Evolutionary conservation across 176 grass and related monocot species (phyloP), one percentile per base, ranked within the genome.

Genomic region (Raddia guianensis): DNA sequence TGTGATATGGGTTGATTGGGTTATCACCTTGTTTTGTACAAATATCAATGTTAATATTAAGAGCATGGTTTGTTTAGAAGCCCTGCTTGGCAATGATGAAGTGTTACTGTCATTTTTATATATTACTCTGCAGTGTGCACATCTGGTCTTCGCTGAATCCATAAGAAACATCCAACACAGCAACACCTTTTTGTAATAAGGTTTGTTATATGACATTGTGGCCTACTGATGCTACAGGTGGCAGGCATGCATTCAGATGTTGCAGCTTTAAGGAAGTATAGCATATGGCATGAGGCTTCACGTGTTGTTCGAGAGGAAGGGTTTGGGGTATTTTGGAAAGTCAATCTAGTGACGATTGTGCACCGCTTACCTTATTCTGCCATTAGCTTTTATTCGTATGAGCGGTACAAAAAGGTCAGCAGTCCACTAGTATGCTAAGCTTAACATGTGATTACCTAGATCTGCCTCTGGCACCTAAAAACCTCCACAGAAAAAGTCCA

Each of bases 321-420:
- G 8, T 85, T 98, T 61, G 73, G 75, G 76, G 95, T 90, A 64
- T 95, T 98, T 84, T 98, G 95, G 95, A 98, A 95, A 70, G 95
- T 88, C 8, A 98, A 98, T 69, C 81, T 98, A 49, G 92, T 94
- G 61, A 98, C 95, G 14, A 93, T 98, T 80, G 88, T 87, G 10
- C 95, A 98, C 57, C 88, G 95, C 11, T 82, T 94, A 68, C 95
- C 95, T 82, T 98, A 98, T 80, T 98, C 92, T 16, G 93, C 95
- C 48, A 93, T 98, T 64, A 93, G 86, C 55, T 98, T 98, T 78
- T 98, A 93, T 61, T 87, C 95, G 5, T 98, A 94, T 1, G 95
- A 98, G 58, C 80, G 88, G n/a, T 98, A 94, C 88, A 98, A 98
- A 73, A 85, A 78, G 47, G 91, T 97, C 75, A 66, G 85, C 46